Evolutionary conservation across 2,329 filamentous ascomycete species (phyloP).

Genomic region (Fusarium chaquense): DNA sequence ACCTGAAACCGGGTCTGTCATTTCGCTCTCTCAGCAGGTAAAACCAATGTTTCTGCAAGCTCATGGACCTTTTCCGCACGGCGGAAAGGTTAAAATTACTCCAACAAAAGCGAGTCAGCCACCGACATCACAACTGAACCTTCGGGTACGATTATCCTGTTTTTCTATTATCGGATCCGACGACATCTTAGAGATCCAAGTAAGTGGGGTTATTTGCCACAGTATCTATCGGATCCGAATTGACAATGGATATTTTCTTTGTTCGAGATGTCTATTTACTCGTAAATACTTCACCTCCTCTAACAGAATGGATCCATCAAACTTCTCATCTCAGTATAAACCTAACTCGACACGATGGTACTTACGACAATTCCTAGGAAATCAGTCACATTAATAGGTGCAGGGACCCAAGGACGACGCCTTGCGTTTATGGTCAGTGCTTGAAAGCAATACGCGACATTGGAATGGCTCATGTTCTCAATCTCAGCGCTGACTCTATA

Average conservation of each 20-base stretch:
- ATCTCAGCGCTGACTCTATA: neutral
- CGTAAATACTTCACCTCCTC: neutral
- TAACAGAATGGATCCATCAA: neutral
- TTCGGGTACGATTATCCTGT: neutral
- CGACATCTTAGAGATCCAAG: neutral
- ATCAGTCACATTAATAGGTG: constrained; percentile 47
- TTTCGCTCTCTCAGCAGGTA: neutral
- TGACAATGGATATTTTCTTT: neutral
- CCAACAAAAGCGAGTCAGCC: constrained; percentile 3
- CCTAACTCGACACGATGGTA: constrained; percentile 19
- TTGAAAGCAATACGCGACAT: neutral
- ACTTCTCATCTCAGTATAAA: neutral
- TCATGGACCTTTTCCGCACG: neutral
- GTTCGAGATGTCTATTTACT: neutral
- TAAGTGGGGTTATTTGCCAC: constrained; percentile 19
- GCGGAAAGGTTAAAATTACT: neutral
- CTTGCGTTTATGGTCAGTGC: constrained; percentile 49
- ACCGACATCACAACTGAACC: neutral
- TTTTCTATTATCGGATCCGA: constrained; percentile 31
- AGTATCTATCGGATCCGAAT: constrained; percentile 28
- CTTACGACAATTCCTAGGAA: constrained; percentile 22
- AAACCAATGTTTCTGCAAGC: neutral
- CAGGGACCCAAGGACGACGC: constrained; percentile 50
- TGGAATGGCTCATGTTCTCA: neutral
- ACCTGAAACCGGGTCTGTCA: neutral